Percentiles rank a stretch among this genome's conserved stretches.
phyloP scores from a whole-genome alignment of 2,329 filamentous ascomycete genomes.

The Pleomassaria siparia region DNA sequence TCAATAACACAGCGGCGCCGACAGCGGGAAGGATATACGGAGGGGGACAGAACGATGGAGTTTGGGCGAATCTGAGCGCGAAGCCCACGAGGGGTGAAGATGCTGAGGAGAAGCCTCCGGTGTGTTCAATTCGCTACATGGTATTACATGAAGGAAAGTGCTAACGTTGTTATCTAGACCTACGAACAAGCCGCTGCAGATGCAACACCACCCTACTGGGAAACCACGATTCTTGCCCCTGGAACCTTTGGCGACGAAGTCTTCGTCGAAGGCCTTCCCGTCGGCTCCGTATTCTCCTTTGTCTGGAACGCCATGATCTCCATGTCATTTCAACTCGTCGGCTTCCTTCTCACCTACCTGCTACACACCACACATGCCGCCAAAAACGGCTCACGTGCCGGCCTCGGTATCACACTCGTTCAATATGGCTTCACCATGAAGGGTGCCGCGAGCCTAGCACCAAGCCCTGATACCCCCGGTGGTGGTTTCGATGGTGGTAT shows the following conservation, averaged over 20 bases:
- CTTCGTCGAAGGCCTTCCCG: conserved; percentile 93
- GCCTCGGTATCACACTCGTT: conserved; percentile 90
- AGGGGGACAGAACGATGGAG: conserved; percentile 78
- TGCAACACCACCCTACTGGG: conserved; percentile 96
- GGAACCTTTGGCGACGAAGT: conserved; percentile 93
- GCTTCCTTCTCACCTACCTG: conserved; percentile 96
- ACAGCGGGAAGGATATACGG: conserved; percentile 62
- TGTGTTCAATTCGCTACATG: conserved; percentile 53
- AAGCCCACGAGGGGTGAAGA: conserved; percentile 82
- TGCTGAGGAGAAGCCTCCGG: conserved; percentile 88
- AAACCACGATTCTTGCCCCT: conserved; percentile 94
- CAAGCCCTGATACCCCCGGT: conserved; percentile 50
- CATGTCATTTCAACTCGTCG: conserved; percentile 94
- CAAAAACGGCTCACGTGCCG: conserved; percentile 94
- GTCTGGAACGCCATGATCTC: conserved; percentile 93
- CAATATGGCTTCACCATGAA: conserved; percentile 98
- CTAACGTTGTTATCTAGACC: conserved; percentile 61
- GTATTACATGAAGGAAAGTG: conserved; percentile 7
- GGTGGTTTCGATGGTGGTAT: conserved; percentile 58
- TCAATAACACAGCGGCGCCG: conserved; percentile 41
- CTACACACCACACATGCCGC: conserved; percentile 97
- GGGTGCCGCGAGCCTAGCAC: conserved; percentile 47
- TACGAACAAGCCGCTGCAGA: conserved; percentile 98
- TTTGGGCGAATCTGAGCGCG: conserved; percentile 92
- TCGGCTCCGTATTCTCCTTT: conserved; percentile 83